phyloP scores from a whole-genome alignment of 352 stramenopile genomes.

The Phytophthora vignae region DNA sequence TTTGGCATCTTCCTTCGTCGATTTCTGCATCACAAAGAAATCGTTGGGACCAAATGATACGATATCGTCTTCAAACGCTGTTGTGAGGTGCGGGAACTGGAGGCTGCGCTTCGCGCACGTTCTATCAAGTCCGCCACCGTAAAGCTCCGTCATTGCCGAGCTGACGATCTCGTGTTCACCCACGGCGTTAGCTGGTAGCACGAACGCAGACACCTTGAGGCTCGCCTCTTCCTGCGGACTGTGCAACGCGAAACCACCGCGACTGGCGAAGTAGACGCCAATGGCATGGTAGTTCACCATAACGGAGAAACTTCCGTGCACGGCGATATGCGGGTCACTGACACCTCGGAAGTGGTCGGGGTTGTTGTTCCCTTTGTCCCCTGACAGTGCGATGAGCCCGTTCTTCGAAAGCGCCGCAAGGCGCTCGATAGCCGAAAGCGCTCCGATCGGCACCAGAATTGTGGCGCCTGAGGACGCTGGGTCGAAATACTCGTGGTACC shows the following conservation, averaged over 20 bases:
- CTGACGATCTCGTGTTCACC: slow-evolving; percentile 15
- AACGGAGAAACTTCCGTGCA: slow-evolving; percentile 96
- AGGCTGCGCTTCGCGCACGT: slow-evolving; percentile 67
- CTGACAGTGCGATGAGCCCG: slow-evolving; percentile 88
- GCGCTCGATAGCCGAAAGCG: slow-evolving; percentile 79
- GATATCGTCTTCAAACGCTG: slow-evolving; percentile 89
- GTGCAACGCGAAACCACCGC: slow-evolving; percentile 93
- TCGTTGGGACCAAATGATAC: slow-evolving; percentile 94
- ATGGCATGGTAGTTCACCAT: slow-evolving; percentile 97
- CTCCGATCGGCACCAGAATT: slow-evolving; percentile 93
- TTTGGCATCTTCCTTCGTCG: slow-evolving; percentile 84
- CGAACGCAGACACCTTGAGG: slow-evolving; percentile 92
- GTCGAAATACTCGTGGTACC: slow-evolving; percentile 89
- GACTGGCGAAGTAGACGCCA: slow-evolving; percentile 90
- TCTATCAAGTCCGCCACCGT: slow-evolving; percentile 63
- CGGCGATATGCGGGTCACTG: slow-evolving; percentile 94
- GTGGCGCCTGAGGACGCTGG: slow-evolving; percentile 70
- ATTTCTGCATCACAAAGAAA: slow-evolving; percentile 95
- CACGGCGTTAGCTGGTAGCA: slow-evolving; percentile 56
- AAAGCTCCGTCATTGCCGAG: slow-evolving; percentile 47
- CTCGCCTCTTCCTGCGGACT: slow-evolving; percentile 94
- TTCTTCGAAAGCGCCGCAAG: slow-evolving; percentile 65
- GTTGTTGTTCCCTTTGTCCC: slow-evolving; percentile 95
- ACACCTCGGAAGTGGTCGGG: slow-evolving; percentile 92
- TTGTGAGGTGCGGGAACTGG: slow-evolving; percentile 70